Base-by-base conservation (phyloP, 2,329 filamentous ascomycete species). In the Cytospora chrysosperma region DNA sequence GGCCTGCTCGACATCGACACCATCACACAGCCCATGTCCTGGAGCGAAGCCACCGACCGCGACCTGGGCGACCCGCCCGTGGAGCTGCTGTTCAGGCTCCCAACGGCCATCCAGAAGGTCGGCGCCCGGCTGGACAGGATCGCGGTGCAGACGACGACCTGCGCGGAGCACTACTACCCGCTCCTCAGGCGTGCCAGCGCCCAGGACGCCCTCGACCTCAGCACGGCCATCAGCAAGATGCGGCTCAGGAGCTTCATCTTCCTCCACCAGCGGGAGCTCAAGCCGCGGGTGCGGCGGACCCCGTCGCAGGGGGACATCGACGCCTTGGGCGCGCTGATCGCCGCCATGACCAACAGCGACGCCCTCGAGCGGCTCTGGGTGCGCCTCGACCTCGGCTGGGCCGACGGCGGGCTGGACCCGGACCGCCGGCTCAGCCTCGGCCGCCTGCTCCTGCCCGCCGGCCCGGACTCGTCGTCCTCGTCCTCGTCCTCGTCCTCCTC, bases 1-100 rank as follows among this genome's bases (percentile, higher is more conserved):
- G 59, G 56, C 2, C 51, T 65, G 6, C 26, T 68, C 9, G 51
- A 52, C 15, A 50, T 67, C 3, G 54, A 60, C 37, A 58, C 59
- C 13, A 28, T 67, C 1, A 27, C 58, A 21, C 54, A 65, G 15
- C 67, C 67, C 1, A 55, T 64, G 8, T 64, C 66, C 30, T 56
- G 58, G 27, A 49, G 56, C 24, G 61, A 65, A 4, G 61, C 52
- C 0, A 27, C n/a, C 19, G 51, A 49, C 15, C 32, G 47, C 3
- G 50, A 37, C 8, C 28, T 63, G n/a, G 55, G 52, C 40, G 53
- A 27, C 0, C 56, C 63, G 5, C 60, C 60, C 2, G 19, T 47
- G 3, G 51, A 63, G 24, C n/a, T 63, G 3, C 26, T 62, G 4
- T 59, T 59, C 34, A n/a, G 10, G 27, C 52, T 65, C 19, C 63